Evolutionary conservation across 2,329 filamentous ascomycete genomes (phyloP).

Genomic region (Aspergillus sergii): DNA sequence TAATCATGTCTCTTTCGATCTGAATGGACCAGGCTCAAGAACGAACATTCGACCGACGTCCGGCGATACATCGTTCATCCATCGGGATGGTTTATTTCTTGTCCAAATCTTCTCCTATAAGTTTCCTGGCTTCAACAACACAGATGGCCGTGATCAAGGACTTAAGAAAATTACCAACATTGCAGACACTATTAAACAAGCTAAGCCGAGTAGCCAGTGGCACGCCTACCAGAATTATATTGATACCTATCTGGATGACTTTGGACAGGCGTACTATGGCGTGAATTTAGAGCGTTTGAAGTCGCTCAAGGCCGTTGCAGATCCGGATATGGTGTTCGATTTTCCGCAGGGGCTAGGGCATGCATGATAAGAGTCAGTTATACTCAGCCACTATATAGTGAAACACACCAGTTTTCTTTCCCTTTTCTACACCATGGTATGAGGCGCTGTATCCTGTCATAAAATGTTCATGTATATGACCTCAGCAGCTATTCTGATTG

Average conservation of each 20-base stretch:
- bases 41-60: not conserved
- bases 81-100: constrained; percentile 4
- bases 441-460: no score
- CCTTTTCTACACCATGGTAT: not conserved
- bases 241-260: constrained; percentile 1
- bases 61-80: not conserved
- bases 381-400: not conserved
- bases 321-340: constrained; percentile 3
- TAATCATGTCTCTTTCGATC: constrained; percentile 6
- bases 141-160: not conserved
- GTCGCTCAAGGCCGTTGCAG: not conserved
- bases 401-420: not conserved
- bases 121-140: constrained; percentile 1
- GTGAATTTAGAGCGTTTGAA: not conserved
- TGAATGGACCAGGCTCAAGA: not conserved
- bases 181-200: not conserved
- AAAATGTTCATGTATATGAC: no score
- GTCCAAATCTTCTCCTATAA: constrained; percentile 5
- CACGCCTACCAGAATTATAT: constrained; percentile 10
- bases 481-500: no score
- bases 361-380: not conserved
- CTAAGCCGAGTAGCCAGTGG: not conserved
- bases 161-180: not conserved
- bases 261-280: constrained; percentile 9
- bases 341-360: constrained; percentile 6